Percentiles rank a stretch among this genome's conserved stretches.
Evolutionary conservation across 495 filamentous ascomycete genomes (phyloP).

Genomic region (Talaromyces thailandensis): DNA sequence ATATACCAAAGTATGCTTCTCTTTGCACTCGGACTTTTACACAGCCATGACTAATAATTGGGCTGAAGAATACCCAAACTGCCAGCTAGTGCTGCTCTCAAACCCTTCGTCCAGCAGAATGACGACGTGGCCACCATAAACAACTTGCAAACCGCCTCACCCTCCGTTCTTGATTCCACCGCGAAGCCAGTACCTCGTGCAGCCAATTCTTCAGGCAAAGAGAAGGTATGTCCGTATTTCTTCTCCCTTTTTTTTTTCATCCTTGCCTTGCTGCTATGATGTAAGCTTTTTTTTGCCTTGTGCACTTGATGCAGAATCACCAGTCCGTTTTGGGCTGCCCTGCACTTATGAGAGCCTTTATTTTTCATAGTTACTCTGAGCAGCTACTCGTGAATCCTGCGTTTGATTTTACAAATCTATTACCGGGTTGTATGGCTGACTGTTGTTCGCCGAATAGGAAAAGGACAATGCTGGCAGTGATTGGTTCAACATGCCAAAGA

Average conservation of each 20-base stretch:
- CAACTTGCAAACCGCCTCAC: slow-evolving; percentile 17
- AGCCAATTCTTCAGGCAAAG: slow-evolving; percentile 26
- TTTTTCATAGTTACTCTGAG: slow-evolving; percentile 99
- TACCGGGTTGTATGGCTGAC: slow-evolving; percentile 16
- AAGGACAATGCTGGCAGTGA: slow-evolving; percentile 51
- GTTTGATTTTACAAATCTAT: slow-evolving; percentile 4
- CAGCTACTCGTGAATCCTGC: slow-evolving; percentile 15
- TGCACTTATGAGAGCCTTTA: slow-evolving; percentile 63
- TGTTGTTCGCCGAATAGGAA: slow-evolving; percentile 30
- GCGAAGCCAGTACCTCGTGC: slow-evolving; percentile 34
- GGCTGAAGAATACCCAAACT: slow-evolving; percentile 30
- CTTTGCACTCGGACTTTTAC: neutral
- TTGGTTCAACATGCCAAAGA: slow-evolving; percentile 83
- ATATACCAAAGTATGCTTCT: neutral
- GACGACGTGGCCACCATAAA: slow-evolving; percentile 39
- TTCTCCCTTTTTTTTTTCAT: slow-evolving; percentile 9
- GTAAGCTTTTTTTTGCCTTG: slow-evolving; percentile 55
- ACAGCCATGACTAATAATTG: neutral
- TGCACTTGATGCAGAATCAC: slow-evolving; percentile 53
- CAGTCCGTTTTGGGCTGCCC: slow-evolving; percentile 70
- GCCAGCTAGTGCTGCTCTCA: slow-evolving; percentile 21
- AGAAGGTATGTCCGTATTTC: slow-evolving; percentile 26
- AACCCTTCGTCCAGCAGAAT: slow-evolving; percentile 40
- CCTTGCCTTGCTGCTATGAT: slow-evolving; percentile 45
- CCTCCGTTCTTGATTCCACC: slow-evolving; percentile 24